Base-by-base conservation (phyloP, 2,329 filamentous ascomycete species). In the Rutstroemia sp. region DNA sequence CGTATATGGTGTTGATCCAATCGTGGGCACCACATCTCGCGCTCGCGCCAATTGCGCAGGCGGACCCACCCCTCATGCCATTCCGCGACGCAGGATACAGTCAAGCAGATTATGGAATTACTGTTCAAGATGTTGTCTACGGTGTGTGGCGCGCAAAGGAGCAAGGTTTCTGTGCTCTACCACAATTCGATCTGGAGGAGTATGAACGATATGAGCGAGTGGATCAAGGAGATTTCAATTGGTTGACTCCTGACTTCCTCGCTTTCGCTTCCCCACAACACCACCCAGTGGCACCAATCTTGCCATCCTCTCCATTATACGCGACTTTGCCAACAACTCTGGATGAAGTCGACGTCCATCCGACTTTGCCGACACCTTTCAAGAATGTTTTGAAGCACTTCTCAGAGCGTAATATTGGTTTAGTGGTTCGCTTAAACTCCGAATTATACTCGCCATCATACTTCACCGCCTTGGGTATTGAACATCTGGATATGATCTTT, bases 151-250 rank as follows among this genome's bases (percentile, higher is more conserved):
- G 92, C 72, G 94, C 94, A 47, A 99, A 97, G 77, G 94, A 99
- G 70, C 89, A 96, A 73, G 87, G 88, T 48, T 86, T 95, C 67
- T 95, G 92, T 69, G 88, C 89, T 54, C 77, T 99, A 58, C 91
- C 95, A 70, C 90, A 94, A 70, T 99, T 99, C 70, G 92, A 92
- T 67, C 80, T 99, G 19, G 92, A 96, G 74, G 90, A 96, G 82
- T 99, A 99, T 71, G 94, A 99, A 75, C 87, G 83, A 70, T 99
- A 83, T 67, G 94, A 99, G 75, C 83, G 94, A 57, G 94, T 99
- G 19, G 94, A 99, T 71, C 91, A 96, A 78, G 94, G 94, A 61
- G 94, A 99, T 75, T 99, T 99, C 86, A 99, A 99, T 81, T 99
- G 94, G 94, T 82, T 99, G 58, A 95, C 92, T 5, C 92, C 92